Percentiles rank a stretch among this genome's conserved stretches.
Conservation (phyloP, 2,329 filamentous ascomycete genomes). For the Hypomyces perniciosus region DNA sequence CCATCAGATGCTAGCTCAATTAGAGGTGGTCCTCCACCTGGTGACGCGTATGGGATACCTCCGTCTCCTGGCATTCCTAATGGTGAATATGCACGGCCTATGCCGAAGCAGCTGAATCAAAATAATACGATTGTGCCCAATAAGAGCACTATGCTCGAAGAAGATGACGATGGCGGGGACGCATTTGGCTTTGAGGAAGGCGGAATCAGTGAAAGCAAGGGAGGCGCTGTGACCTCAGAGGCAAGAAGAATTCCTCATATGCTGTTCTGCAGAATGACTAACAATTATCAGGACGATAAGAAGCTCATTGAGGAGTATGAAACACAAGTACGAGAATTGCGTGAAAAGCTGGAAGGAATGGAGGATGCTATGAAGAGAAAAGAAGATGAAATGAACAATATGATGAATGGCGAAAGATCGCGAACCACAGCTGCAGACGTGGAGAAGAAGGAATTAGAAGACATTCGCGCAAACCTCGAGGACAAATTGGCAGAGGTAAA, state of each 20-base stretch:
- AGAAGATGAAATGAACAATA: conserved; percentile 60
- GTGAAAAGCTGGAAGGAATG: conserved; percentile 65
- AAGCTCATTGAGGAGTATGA: conserved; percentile 76
- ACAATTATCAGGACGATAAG: conserved; percentile 51
- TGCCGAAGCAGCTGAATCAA: conserved; percentile 78
- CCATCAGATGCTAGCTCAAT: conserved; percentile 60
- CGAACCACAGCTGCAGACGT: conserved; percentile 44
- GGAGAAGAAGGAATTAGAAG: conserved; percentile 67
- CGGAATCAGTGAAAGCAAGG: conserved; percentile 26
- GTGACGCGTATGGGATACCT: conserved; percentile 47
- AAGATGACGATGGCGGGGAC: conserved; percentile 71
- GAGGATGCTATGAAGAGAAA: conserved; percentile 65
- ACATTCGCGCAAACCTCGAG: conserved; percentile 62
- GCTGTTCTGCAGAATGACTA: conserved; percentile 10
- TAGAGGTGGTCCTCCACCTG: conserved; percentile 38
- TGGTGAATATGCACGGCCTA: conserved; percentile 67
- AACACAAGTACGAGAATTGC: conserved; percentile 66
- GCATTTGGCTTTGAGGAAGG: conserved; percentile 46
- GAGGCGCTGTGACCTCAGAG: conserved; percentile 29
- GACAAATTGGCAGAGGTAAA: conserved; percentile 68
- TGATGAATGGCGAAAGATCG: conserved; percentile 54
- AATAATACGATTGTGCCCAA: conserved; percentile 96
- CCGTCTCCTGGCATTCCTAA: conserved; percentile 53
- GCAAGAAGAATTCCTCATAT: conserved; percentile 25
- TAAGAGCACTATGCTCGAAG: conserved; percentile 95